Conservation (phyloP, 2,329 filamentous ascomycete genomes). For the Anthostomella pinea region DNA sequence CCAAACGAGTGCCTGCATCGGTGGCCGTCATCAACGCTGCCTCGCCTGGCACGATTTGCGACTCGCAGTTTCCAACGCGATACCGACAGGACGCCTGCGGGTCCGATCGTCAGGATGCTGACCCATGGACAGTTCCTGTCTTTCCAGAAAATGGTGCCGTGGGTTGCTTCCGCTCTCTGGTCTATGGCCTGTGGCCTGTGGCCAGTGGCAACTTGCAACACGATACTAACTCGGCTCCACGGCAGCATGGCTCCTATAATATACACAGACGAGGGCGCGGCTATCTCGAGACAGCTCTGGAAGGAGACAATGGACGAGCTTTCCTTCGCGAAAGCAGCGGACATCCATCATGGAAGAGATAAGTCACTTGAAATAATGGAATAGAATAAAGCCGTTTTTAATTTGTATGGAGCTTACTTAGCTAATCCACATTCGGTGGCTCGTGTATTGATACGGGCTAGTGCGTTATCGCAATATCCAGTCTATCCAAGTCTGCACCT, state of each 20-base stretch:
- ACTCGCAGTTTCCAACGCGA: slow-evolving; percentile 16
- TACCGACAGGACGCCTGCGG: slow-evolving; percentile 6
- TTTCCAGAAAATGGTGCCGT: slow-evolving; percentile 16
- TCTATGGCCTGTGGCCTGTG: too few relatives aligned
- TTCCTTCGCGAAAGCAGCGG: slow-evolving; percentile 17
- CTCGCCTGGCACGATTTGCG: slow-evolving; percentile 17
- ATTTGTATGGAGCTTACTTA: too few relatives aligned
- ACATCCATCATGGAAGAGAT: too few relatives aligned
- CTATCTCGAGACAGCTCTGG: slow-evolving; percentile 18
- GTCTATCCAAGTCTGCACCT: too few relatives aligned
- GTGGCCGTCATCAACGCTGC: slow-evolving; percentile 20
- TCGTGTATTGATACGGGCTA: too few relatives aligned
- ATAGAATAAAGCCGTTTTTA: too few relatives aligned
- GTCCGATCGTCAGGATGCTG: slow-evolving; percentile 5
- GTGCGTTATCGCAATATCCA: too few relatives aligned
- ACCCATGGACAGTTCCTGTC: slow-evolving; percentile 19
- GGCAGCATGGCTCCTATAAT: slow-evolving; percentile 21
- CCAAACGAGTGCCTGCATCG: slow-evolving; percentile 21
- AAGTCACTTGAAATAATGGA: too few relatives aligned
- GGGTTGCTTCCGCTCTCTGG: too few relatives aligned
- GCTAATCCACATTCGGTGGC: too few relatives aligned
- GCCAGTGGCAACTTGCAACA: too few relatives aligned
- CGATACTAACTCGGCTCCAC: too few relatives aligned
- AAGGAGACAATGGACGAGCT: slow-evolving; percentile 25
- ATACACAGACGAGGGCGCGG: slow-evolving; percentile 15